phyloP scores from a whole-genome alignment of 2,329 filamentous ascomycete genomes.

The Curvularia spicifera region DNA sequence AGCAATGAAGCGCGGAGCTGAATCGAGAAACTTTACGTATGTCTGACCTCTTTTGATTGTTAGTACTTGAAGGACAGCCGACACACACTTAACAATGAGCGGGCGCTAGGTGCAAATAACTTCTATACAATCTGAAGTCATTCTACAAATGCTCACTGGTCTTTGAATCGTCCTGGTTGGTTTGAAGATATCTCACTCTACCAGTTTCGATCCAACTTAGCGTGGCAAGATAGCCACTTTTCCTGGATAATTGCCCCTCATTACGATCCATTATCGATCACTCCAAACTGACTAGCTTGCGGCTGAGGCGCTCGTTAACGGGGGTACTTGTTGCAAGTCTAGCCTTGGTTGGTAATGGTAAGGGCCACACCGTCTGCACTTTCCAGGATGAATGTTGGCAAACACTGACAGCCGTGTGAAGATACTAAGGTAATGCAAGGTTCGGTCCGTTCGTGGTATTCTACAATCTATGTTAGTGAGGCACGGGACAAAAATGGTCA shows the following conservation, averaged over 20 bases:
- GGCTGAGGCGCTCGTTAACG: slow-evolving; percentile 11
- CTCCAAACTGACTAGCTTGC: slow-evolving; percentile 7
- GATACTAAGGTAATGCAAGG: not conserved
- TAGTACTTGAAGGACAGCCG: not conserved
- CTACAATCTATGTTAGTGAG: slow-evolving; percentile 3
- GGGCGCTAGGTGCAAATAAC: too few relatives aligned
- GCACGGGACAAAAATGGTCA: not conserved
- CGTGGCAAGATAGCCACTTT: slow-evolving; percentile 1
- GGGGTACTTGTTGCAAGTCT: slow-evolving; percentile 9
- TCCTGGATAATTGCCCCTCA: slow-evolving; percentile 1
- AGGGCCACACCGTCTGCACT: slow-evolving; percentile 1
- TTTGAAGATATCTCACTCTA: not conserved
- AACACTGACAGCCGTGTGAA: slow-evolving; percentile 4
- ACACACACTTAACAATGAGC: too few relatives aligned
- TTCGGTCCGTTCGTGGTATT: slow-evolving; percentile 1
- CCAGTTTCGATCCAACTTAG: not conserved
- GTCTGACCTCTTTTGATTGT: not conserved
- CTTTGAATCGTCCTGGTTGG: not conserved
- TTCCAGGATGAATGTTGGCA: not conserved
- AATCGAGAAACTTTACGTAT: not conserved
- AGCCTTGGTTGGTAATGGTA: slow-evolving; percentile 4
- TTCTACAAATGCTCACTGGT: too few relatives aligned
- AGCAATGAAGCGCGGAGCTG: too few relatives aligned
- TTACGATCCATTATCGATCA: slow-evolving; percentile 9
- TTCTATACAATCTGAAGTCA: not conserved